Conservation (phyloP, 2,329 filamentous ascomycete genomes). For the Talaromyces verruculosus region DNA sequence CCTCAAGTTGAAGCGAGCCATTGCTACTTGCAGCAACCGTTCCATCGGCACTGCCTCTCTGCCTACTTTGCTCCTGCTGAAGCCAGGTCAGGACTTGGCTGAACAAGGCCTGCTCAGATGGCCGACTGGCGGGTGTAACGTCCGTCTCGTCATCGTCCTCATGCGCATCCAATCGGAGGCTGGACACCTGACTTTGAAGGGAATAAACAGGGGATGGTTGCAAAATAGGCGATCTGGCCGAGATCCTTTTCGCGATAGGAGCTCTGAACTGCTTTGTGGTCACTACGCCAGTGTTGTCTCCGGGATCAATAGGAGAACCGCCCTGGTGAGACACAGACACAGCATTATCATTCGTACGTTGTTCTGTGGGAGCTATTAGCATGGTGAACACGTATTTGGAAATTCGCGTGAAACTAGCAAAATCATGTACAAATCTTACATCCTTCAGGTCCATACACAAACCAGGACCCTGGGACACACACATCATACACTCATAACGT, state of each 20-base stretch:
- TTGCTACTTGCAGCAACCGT: constrained; percentile 42
- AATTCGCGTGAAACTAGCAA: background rate
- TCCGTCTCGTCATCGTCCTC: constrained; percentile 31
- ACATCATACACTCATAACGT: constrained; percentile 16
- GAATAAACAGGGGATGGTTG: constrained; percentile 27
- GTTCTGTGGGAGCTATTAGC: constrained; percentile 5
- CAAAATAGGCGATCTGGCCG: constrained; percentile 29
- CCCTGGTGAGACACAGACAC: constrained; percentile 7
- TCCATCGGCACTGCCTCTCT: constrained; percentile 53
- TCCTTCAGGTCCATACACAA: constrained; percentile 9
- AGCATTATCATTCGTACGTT: background rate
- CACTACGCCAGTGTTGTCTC: constrained; percentile 6
- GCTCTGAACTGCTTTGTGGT: constrained; percentile 31
- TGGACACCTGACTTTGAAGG: constrained; percentile 31
- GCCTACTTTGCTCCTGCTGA: constrained; percentile 71
- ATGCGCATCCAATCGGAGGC: constrained; percentile 27
- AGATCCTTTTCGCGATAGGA: constrained; percentile 30
- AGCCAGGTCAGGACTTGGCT: constrained; percentile 81
- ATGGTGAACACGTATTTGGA: background rate
- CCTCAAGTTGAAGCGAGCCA: constrained; percentile 23
- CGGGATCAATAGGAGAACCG: background rate
- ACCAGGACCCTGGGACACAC: constrained; percentile 7
- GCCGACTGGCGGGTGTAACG: constrained; percentile 21
- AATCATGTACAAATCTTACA: constrained; percentile 8
- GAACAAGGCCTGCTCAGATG: constrained; percentile 51